Percentiles rank a stretch among this genome's conserved stretches.
These are phyloP conservation scores for Centaurea solstitialis DNA, from an alignment of 129 eudicot species.

Conservation along the genomic window DNA sequence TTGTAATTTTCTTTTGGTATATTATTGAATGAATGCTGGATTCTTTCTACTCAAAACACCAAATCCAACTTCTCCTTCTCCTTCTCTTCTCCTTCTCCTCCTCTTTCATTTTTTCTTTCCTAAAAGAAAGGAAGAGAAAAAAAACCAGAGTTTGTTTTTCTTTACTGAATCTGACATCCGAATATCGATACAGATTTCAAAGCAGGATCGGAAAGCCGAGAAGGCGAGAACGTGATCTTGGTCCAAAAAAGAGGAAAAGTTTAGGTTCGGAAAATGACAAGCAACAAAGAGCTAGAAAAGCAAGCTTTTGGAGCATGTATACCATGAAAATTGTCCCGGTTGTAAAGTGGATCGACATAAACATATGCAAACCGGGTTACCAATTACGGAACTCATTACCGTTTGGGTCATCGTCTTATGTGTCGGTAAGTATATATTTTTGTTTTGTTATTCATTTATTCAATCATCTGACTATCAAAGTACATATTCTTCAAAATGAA, in stretches of 20 bases:
- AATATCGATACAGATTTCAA: not conserved
- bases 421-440: conserved; percentile 21
- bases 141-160: not conserved
- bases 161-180: not conserved
- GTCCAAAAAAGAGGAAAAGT: not conserved
- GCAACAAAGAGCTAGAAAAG: not conserved
- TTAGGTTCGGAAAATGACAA: not conserved
- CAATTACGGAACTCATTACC: conserved; percentile 28
- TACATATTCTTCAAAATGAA: too few relatives aligned
- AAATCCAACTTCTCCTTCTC: not conserved
- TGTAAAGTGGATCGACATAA: conserved; percentile 42
- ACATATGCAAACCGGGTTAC: conserved; percentile 30
- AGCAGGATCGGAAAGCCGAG: not conserved
- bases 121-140: not conserved
- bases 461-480: not conserved
- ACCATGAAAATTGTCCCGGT: conserved; percentile 44
- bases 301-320: conserved; percentile 28
- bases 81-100: not conserved
- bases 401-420: conserved; percentile 34
- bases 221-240: not conserved
- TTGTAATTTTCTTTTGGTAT: not conserved
- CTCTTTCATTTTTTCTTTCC: not conserved
- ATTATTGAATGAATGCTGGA: not conserved
- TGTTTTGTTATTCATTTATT: not conserved
- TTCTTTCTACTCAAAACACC: not conserved